Base-by-base conservation (phyloP, 805 yeast genomes). In the Ogataea neopini region DNA sequence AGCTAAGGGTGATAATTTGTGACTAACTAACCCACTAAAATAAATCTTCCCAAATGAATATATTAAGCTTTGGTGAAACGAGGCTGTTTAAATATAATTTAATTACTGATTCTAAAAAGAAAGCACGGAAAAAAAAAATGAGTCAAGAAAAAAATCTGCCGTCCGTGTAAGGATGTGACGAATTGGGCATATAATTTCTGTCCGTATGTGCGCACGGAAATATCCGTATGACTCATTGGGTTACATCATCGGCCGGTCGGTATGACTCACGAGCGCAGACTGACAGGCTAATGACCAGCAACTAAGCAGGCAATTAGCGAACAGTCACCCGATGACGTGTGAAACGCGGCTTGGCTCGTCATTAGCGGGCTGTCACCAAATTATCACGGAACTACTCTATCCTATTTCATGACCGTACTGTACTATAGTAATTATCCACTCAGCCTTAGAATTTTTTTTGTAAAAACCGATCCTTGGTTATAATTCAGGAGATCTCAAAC, bases 71-170 rank as follows among this genome's bases (percentile, higher is more conserved):
- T 5, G 25, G 25, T 22, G 25, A 22, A 22, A 22, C 8, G 25
- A 22, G 25, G 7, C 8, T 8, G 8, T 22, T 22, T 22, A 22
- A 22, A 28, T 28, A 28, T 20, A 20, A n/a, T 10, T 36, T 23
- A 34, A 10, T 18, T 20, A 26, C 4, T 22, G n/a, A 29, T 20
- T 36, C 22, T 6, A 39, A 25, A 39, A 39, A 39, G 20, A 22
- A 22, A 22, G 40, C n/a, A 29, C 30, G 15, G 26, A 39, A 39
- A 38, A 38, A n/a, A 38, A 39, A 15, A 13, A 39, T 39, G 42
- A 39, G 42, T 39, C 42, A 39, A 39, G 18, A 20, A 28, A 26
- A 39, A 39, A 20, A 30, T n/a, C n/a, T n/a, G 15, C 8, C 34
- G 6, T 18, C 42, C 33, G 42, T 39, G 42, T 32, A 39, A 25